Percentiles rank a stretch among this genome's conserved stretches.
These are phyloP conservation scores for Blastobotrys proliferans DNA, from an alignment of 1,139 yeast species.

Conservation along the genomic window DNA sequence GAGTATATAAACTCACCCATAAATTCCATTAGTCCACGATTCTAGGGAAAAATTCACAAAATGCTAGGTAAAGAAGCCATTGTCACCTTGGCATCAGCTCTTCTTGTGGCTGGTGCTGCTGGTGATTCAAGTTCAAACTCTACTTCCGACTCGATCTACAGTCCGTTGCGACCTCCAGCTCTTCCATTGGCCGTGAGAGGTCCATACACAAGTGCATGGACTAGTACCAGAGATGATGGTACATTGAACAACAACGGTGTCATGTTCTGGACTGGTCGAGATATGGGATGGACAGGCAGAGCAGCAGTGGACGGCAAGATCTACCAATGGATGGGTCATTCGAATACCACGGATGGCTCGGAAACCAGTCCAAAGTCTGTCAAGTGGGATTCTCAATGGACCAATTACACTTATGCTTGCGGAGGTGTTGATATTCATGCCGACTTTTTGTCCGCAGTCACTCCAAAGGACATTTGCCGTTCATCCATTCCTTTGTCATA, in stretches of 20 bases:
- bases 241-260: slow-evolving; percentile 7
- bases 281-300: slow-evolving; percentile 9
- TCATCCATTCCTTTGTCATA: slow-evolving; percentile 8
- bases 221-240: slow-evolving; percentile 3
- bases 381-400: slow-evolving; percentile 7
- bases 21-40: no score
- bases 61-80: no score
- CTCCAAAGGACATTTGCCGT: slow-evolving; percentile 7
- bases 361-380: slow-evolving; percentile 2
- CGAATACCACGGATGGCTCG: not conserved
- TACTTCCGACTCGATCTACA: no score
- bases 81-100: no score
- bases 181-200: slow-evolving; percentile 12
- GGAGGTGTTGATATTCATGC: slow-evolving; percentile 6
- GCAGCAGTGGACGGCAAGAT: slow-evolving; percentile 6
- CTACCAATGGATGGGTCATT: slow-evolving; percentile 8
- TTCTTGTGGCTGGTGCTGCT: no score
- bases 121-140: no score
- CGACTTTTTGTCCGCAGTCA: slow-evolving; percentile 7
- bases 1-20: no score
- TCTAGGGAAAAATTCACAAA: no score
- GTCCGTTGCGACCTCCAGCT: slow-evolving; percentile 11
- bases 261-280: slow-evolving; percentile 10
- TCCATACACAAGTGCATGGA: slow-evolving; percentile 12
- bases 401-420: slow-evolving; percentile 6